Percentiles rank a stretch among this genome's conserved stretches.
Evolutionary conservation across 106 monocot genomes (phyloP).

Genomic region (Apostasia ramifera): DNA sequence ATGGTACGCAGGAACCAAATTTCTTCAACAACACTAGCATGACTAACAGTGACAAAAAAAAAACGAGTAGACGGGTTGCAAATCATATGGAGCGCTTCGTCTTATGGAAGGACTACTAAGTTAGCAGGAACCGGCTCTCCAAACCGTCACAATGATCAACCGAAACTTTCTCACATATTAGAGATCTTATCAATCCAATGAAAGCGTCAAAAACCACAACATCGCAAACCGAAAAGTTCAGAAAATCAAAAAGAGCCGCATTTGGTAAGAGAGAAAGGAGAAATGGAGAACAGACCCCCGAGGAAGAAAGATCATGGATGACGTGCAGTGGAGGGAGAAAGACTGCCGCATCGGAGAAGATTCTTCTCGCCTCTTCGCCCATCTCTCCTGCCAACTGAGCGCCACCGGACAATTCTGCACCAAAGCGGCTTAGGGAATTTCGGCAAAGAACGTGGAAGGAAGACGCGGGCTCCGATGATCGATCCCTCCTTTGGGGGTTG

Average conservation of each 20-base stretch:
- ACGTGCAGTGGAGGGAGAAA: conserved; percentile 50
- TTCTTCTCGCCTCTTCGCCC: conserved; percentile 14
- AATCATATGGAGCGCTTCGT: too few species aligned
- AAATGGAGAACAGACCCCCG: conserved; percentile 33
- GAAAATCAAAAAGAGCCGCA: not conserved
- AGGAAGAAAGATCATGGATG: conserved; percentile 41
- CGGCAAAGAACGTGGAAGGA: too few species aligned
- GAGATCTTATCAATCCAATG: too few species aligned
- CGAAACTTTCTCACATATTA: not conserved
- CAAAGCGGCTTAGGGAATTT: too few species aligned
- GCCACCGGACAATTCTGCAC: not conserved
- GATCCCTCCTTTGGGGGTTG: too few species aligned
- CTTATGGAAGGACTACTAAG: too few species aligned
- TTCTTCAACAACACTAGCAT: too few species aligned
- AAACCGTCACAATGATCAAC: not conserved
- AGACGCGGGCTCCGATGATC: too few species aligned
- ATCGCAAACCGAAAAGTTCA: not conserved
- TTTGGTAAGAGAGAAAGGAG: not conserved
- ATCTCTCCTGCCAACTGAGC: conserved; percentile 2
- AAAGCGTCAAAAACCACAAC: not conserved
- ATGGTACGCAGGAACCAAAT: too few species aligned
- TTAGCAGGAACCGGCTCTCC: too few species aligned
- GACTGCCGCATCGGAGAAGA: conserved; percentile 15
- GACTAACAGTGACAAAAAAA: too few species aligned
- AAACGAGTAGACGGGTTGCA: too few species aligned